A percentile compares a stretch with the other conserved stretches of the same genome.
These are phyloP conservation scores for Aspergillus bridgeri DNA, from an alignment of 495 filamentous ascomycete genomes.

Conservation along the genomic window DNA sequence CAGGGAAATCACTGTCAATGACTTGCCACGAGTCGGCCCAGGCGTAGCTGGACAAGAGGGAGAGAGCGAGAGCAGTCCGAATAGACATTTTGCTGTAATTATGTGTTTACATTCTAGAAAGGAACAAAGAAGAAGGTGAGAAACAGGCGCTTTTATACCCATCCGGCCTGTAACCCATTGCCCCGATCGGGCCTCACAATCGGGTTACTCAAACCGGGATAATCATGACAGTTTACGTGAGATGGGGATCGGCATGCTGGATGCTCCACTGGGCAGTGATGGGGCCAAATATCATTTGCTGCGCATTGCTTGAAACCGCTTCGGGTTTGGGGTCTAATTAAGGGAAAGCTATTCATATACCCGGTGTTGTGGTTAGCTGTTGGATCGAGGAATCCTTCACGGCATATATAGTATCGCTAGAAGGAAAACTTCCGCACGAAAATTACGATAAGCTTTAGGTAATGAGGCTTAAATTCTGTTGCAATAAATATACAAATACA, in stretches of 20 bases:
- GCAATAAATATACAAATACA: no score
- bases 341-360: not conserved
- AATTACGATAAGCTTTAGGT: no score
- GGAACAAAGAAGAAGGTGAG: not conserved
- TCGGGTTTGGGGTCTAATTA: not conserved
- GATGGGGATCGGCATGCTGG: not conserved
- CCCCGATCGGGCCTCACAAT: not conserved
- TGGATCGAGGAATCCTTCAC: no score
- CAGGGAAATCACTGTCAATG: constrained; percentile 33
- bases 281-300: not conserved
- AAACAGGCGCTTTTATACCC: not conserved
- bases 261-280: not conserved
- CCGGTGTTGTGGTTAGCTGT: not conserved
- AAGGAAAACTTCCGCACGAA: no score
- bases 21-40: constrained; percentile 1
- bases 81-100: not conserved
- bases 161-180: not conserved
- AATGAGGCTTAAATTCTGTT: no score
- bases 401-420: no score
- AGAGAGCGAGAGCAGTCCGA: not conserved
- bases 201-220: not conserved
- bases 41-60: not conserved
- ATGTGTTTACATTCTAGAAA: not conserved
- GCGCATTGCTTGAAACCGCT: not conserved
- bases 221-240: not conserved